Percentiles rank a stretch among this genome's conserved stretches.
These are phyloP conservation scores for Russula sp. DNA, from an alignment of 768 basidiomycete species.

Conservation along the genomic window DNA sequence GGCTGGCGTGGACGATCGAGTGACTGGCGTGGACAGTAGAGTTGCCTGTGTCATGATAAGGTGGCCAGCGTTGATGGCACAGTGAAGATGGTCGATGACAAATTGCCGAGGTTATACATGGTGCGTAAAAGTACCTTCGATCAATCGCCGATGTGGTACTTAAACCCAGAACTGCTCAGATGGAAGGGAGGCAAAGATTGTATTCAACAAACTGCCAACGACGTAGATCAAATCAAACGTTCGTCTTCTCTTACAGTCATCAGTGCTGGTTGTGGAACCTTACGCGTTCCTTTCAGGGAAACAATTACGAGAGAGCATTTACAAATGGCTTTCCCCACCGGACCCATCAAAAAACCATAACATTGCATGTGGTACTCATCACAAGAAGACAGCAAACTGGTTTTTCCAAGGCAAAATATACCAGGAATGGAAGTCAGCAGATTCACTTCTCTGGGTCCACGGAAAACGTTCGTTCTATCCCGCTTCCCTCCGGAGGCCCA, in stretches of 20 bases:
- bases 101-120: not conserved
- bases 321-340: not conserved
- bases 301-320: not conserved
- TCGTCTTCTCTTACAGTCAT: not conserved
- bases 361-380: not conserved
- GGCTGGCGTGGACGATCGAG: not conserved
- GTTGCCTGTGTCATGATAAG: not conserved
- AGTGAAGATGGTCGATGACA: not conserved
- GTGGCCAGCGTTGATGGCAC: not conserved
- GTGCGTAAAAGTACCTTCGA: not conserved
- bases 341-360: not conserved
- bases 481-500: not conserved
- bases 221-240: not conserved
- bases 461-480: not conserved
- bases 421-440: not conserved
- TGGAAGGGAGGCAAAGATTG: not conserved
- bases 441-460: not conserved
- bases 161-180: not conserved
- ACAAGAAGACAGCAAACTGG: not conserved
- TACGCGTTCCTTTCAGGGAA: not conserved
- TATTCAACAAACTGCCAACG: not conserved
- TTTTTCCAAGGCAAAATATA: not conserved
- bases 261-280: not conserved
- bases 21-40: too few relatives aligned
- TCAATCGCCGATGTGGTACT: not conserved